Conservation (phyloP, 2,329 filamentous ascomycete species). For the Fusarium sp. region DNA sequence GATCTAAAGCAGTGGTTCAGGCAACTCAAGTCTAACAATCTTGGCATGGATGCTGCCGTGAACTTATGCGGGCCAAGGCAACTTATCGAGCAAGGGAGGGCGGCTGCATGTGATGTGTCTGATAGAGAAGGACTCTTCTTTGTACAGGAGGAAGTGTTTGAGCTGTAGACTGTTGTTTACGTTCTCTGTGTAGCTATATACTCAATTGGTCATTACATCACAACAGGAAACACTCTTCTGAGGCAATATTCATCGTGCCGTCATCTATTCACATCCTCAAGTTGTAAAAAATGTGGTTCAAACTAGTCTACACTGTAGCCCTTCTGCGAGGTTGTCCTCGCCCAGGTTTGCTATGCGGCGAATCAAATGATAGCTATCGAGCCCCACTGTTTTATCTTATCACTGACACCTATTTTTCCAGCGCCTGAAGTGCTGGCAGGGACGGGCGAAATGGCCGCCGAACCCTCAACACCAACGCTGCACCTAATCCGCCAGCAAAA, state of each 20-base stretch:
- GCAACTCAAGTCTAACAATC: background rate
- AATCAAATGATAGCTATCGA: background rate
- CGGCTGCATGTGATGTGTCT: background rate
- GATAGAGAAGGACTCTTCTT: background rate
- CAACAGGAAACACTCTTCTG: background rate
- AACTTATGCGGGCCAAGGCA: background rate
- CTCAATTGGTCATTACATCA: background rate
- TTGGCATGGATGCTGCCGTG: background rate
- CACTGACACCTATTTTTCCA: background rate
- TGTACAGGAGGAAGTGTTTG: background rate
- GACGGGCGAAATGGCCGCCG: background rate
- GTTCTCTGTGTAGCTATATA: background rate
- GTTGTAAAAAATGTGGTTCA: background rate
- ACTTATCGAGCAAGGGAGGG: background rate
- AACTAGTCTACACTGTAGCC: background rate
- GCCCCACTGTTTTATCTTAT: background rate
- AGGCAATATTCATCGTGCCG: rapidly evolving
- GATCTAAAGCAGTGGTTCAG: background rate
- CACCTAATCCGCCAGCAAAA: background rate
- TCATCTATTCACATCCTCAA: no score
- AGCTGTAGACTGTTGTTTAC: background rate
- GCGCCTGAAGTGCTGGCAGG: background rate
- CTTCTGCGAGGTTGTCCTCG: background rate
- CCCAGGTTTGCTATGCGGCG: rapidly evolving
- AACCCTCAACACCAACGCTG: background rate